Evolutionary conservation across 306 rosid genomes (phyloP).

Genomic region (Phaseolus lunatus): DNA sequence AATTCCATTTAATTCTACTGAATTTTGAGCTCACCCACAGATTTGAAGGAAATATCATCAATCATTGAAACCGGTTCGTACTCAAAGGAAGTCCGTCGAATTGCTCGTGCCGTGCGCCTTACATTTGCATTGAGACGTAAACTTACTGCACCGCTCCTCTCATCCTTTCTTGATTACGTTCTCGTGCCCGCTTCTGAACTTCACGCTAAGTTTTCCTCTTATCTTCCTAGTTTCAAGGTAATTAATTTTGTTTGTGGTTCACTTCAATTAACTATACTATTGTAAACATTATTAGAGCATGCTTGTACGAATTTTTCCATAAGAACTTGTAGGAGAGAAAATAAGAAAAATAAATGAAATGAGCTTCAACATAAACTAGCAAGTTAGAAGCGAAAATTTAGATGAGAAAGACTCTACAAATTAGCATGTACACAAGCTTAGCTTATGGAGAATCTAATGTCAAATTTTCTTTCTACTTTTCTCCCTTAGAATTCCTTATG

Average conservation of each 20-base stretch:
- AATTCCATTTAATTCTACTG: neutral
- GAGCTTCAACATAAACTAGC: no score
- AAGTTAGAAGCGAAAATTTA: no score
- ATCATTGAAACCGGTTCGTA: conserved; percentile 73
- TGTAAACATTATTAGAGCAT: neutral
- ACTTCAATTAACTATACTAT: conserved; percentile 11
- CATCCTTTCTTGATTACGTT: conserved; percentile 60
- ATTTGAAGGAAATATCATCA: conserved; percentile 76
- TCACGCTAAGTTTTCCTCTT: conserved; percentile 57
- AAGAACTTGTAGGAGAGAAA: no score
- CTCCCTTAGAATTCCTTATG: no score
- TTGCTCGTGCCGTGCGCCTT: conserved; percentile 72
- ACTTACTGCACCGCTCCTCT: conserved; percentile 59
- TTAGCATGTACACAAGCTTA: no score
- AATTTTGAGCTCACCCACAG: conserved; percentile 39
- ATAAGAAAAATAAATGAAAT: no score
- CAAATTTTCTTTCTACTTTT: no score
- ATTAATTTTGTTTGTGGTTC: neutral
- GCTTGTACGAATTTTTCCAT: no score
- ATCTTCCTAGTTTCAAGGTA: conserved; percentile 74
- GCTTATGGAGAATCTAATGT: no score
- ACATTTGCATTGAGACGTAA: conserved; percentile 71
- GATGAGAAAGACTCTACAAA: no score
- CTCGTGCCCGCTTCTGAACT: conserved; percentile 67
- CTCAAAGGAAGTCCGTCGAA: conserved; percentile 72